Evolutionary conservation across 225 moss, liverwort and hornwort species (phyloP), one percentile per base, ranked within the genome.

Genomic region (Neckera pumila): DNA sequence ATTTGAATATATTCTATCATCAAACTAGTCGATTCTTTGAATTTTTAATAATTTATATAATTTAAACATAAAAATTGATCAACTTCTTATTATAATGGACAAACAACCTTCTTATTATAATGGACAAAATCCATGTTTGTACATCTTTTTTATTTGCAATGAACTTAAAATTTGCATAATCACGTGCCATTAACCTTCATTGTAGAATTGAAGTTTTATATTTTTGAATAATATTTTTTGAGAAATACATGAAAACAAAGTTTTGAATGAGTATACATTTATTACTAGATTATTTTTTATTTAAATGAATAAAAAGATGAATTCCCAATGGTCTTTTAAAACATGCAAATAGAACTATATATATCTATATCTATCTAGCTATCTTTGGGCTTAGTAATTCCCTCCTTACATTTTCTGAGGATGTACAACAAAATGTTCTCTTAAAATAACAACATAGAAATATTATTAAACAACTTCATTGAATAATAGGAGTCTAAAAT

Each of bases 211-310:
- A 8, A 58, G 5, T 79, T 79, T 38, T 16, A 40, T 28, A 40
- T 7, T 57, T 11, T 79, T 36, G 13, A 76, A 34, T 53, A 51
- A 13, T 21, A 5, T 51, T 1, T 51, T 28, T 43, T 51, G 20
- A 25, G 0, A 12, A 23, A 22, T 76, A 9, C 1, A 14, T 51
- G 13, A 14, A 9, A 53, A 14, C 8, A 0, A 0, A 54, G 4
- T 36, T 26, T 56, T 0, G 2, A 7, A 57, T 4, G 7, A 17
- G 3, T n/a, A 5, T n/a, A 38, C 7, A 38, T 1, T 57, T 38
- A 9, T 14, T 34, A 76, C 0, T 34, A 22, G 4, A 33, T 51
- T 14, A 26, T 28, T 72, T 6, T 17, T 4, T 17, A 5, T 27
- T 71, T 27, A 38, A 26, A 69, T 8, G 5, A 70, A 70, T 14